phyloP scores from a whole-genome alignment of 1,284 basidiomycete species.

The Leccinum solheimii region DNA sequence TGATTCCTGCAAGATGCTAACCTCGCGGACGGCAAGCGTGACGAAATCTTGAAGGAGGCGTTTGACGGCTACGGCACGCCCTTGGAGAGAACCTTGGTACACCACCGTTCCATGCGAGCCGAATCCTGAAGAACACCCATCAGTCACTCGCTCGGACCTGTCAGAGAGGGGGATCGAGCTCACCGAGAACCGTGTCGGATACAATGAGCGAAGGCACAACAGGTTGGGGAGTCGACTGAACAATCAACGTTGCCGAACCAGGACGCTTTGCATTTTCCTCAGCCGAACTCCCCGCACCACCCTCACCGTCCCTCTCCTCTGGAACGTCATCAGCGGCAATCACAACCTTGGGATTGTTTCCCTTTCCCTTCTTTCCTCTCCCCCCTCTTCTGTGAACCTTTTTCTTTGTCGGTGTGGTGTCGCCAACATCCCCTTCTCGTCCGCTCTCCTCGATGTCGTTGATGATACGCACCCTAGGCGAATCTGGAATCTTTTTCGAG shows the following conservation, averaged over 20 bases:
- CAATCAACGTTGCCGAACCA: constrained; percentile 21
- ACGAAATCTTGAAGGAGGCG: constrained; percentile 95
- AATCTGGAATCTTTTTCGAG: constrained; percentile 14
- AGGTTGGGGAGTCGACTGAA: constrained; percentile 23
- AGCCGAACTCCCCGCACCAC: neutral
- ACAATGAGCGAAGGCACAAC: constrained; percentile 53
- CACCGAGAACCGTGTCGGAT: constrained; percentile 80
- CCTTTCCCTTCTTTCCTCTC: constrained; percentile 53
- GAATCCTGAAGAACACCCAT: constrained; percentile 58
- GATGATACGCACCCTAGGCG: neutral
- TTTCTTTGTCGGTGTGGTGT: constrained; percentile 47
- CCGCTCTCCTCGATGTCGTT: constrained; percentile 58
- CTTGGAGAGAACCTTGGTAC: constrained; percentile 91
- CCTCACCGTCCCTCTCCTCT: constrained; percentile 29
- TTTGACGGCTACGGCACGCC: constrained; percentile 95
- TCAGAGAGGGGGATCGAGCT: constrained; percentile 24
- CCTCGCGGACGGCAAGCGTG: constrained; percentile 92
- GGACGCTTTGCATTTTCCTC: constrained; percentile 15
- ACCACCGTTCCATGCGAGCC: constrained; percentile 98
- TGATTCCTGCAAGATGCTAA: constrained; percentile 90
- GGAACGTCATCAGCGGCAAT: constrained; percentile 37
- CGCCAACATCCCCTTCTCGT: constrained; percentile 50
- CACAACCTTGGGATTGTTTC: constrained; percentile 23
- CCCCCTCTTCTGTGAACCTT: constrained; percentile 40
- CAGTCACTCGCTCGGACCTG: neutral